These are phyloP conservation scores for Prinsepia uniflora DNA, from an alignment of 306 rosid species.

Conservation along the genomic window DNA sequence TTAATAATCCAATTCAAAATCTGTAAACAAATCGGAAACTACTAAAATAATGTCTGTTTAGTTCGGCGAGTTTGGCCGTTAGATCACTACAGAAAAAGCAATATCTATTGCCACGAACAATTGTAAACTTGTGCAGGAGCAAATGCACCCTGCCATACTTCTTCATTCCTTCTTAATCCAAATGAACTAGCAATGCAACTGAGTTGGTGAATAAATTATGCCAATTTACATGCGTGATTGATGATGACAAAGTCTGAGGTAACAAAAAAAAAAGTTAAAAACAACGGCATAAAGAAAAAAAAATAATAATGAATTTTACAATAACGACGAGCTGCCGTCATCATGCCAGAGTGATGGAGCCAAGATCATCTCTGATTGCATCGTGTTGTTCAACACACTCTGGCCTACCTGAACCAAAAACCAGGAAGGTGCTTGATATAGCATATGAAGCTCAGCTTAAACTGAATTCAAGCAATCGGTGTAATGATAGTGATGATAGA, in stretches of 20 bases:
- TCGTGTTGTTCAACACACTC: conserved; percentile 23
- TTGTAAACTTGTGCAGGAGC: not conserved
- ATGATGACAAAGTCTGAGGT: conserved; percentile 20
- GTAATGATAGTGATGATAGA: not conserved
- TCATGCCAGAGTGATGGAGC: conserved; percentile 35
- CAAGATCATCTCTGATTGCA: conserved; percentile 13
- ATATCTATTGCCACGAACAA: not conserved
- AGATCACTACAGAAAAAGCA: not conserved
- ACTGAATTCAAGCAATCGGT: not conserved
- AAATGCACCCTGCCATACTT: not conserved
- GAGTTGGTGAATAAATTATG: conserved; percentile 38
- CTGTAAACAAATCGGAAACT: not conserved
- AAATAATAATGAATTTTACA: conserved; percentile 55
- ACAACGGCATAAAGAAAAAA: not conserved
- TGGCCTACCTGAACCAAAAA: conserved; percentile 25
- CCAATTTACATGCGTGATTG: conserved; percentile 57
- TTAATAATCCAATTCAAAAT: too few species aligned
- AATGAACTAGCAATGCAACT: conserved; percentile 34
- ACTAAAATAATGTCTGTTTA: not conserved
- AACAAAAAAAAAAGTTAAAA: conserved; percentile 18
- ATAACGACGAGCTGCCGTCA: conserved; percentile 46
- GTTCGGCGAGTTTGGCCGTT: not conserved
- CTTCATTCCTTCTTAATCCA: conserved; percentile 11
- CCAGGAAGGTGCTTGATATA: conserved; percentile 12
- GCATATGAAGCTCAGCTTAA: conserved; percentile 8